phyloP scores from a whole-genome alignment of 176 grass and related monocot species.

The Stipa capillata region DNA sequence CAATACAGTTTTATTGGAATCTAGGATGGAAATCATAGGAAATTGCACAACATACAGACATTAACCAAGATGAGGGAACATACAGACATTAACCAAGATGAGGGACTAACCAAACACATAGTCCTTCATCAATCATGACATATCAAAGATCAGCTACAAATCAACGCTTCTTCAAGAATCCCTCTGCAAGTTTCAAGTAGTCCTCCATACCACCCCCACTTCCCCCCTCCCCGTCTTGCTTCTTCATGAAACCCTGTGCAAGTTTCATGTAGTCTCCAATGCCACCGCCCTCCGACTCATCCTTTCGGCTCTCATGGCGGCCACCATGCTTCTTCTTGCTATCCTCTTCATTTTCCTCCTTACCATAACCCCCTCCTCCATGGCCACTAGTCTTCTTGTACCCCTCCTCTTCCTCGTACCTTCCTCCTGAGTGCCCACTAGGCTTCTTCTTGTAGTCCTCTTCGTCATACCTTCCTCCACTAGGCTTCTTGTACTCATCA shows the following conservation, averaged over 20 bases:
- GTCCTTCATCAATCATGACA: neutral
- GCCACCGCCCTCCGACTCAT: constrained; percentile 37
- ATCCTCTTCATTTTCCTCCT: constrained; percentile 37
- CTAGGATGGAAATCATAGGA: neutral
- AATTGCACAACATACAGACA: neutral
- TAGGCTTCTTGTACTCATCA: constrained; percentile 26
- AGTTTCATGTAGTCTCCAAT: constrained; percentile 69
- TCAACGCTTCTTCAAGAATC: constrained; percentile 84
- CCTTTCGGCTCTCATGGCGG: constrained; percentile 17
- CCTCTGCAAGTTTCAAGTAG: constrained; percentile 74
- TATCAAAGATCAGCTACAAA: neutral
- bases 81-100: neutral
- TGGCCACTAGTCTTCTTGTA: constrained; percentile 39
- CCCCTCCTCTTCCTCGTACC: constrained; percentile 31
- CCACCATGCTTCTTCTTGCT: constrained; percentile 35
- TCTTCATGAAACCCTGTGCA: constrained; percentile 76
- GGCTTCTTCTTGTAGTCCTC: constrained; percentile 42
- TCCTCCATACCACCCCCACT: constrained; percentile 34
- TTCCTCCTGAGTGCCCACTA: constrained; percentile 1
- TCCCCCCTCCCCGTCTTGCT: constrained; percentile 42
- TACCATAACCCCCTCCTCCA: constrained; percentile 27
- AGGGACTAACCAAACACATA: constrained; percentile 37
- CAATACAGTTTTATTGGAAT: neutral
- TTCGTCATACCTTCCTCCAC: constrained; percentile 37
- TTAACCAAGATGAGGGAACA: no score